Base-by-base conservation (phyloP, 2,329 filamentous ascomycete species). In the Fusarium coffeatum region DNA sequence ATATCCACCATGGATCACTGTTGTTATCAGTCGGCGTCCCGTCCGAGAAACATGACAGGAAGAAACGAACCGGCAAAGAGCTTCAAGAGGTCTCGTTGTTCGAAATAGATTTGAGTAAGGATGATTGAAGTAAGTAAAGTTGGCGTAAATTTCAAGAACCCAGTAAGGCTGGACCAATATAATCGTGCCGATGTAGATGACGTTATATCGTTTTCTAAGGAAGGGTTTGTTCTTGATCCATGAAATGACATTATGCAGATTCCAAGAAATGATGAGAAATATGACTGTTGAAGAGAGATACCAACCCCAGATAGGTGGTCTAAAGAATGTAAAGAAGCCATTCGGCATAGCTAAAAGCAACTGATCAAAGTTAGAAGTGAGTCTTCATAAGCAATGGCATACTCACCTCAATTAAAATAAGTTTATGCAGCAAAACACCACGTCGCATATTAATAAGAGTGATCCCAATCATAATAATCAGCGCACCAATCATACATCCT, bases 221-320 rank as follows among this genome's bases (percentile, higher is more conserved):
- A 90, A 90, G 0, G 89, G 89, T 55, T 84, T 85, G 66, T 87
- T 88, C 77, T 91, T 91, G 77, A 91, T 85, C 89, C 89, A 91
- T 1, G 89, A 84, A 63, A 91, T 88, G 64, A 91, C 82, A 67
- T 91, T 91, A 76, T 91, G 89, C 11, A 91, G 78, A 15, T 82
- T 84, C 87, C 88, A 90, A 6, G 87, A 89, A n/a, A 84, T 79
- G 68, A 89, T 89, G 25, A 91, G 83, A 20, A 87, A 83, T 10
- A 90, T 85, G 10, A 87, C 88, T 4, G 86, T 88, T 25, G 83
- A 80, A 3, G 87, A 88, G 5, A 91, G 81, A 77, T 89, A 91
- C 89, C 89, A 91, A 50, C 86, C 87, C 73, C 89, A 89, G 5
- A 81, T 80, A 0, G 86, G 86, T 11, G 73, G 72, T 37, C 74